Percentiles rank a stretch among this genome's conserved stretches.
Conservation (phyloP, 768 basidiomycete species). For the Trametes villosa region DNA sequence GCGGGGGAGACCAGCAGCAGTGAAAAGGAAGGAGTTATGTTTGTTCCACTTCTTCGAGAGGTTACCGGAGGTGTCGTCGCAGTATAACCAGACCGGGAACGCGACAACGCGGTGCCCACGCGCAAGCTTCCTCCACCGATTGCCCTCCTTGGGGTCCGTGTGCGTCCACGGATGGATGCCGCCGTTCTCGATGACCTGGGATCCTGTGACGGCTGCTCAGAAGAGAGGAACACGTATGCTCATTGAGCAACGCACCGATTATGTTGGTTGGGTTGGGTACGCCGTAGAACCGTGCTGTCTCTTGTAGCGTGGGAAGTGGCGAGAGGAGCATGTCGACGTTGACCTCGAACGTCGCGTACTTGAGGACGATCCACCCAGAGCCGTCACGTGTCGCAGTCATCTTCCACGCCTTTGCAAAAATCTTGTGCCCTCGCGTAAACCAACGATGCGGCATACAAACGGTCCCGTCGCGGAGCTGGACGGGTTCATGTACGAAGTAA, state of each 20-base stretch:
- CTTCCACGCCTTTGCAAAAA: not conserved
- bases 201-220: not conserved
- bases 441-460: constrained; percentile 10
- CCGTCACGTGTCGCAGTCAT: not conserved
- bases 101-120: constrained; percentile 31
- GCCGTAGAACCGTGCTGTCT: constrained; percentile 1
- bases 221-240: not conserved
- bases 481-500: constrained; percentile 6
- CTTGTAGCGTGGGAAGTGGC: not conserved
- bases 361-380: not conserved
- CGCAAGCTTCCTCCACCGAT: constrained; percentile 9
- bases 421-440: not conserved
- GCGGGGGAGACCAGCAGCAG: constrained; percentile 42
- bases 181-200: too few species aligned
- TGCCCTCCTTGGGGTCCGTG: constrained; percentile 7
- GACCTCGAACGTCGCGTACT: not conserved
- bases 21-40: constrained; percentile 46
- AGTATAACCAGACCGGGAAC: constrained; percentile 46
- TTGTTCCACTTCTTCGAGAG: constrained; percentile 53
- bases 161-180: constrained; percentile 5
- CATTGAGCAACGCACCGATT: too few species aligned
- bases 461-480: not conserved
- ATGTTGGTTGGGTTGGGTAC: not conserved
- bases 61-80: constrained; percentile 52
- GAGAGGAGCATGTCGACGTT: not conserved